Conservation (phyloP, 108 stramenopile genomes). For the Nitzschia inconspicua region DNA sequence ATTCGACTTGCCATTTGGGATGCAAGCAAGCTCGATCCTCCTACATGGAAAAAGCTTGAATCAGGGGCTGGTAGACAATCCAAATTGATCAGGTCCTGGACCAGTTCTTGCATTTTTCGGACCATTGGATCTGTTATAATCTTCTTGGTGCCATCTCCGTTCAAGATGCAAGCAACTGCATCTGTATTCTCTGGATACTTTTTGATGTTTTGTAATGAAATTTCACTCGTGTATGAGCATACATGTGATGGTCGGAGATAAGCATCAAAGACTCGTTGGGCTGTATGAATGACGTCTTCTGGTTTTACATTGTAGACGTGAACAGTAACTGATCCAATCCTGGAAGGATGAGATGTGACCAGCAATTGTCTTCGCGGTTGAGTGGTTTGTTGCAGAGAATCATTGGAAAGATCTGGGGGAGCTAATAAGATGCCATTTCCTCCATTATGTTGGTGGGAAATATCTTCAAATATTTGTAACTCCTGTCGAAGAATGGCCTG, state of each 20-base stretch:
- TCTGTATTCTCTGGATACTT: slow-evolving; percentile 33
- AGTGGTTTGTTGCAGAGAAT: neutral
- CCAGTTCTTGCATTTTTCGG: slow-evolving; percentile 35
- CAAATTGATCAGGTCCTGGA: slow-evolving; percentile 44
- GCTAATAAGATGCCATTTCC: no score
- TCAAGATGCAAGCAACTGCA: slow-evolving; percentile 36
- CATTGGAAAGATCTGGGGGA: neutral
- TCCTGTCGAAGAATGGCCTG: slow-evolving; percentile 25
- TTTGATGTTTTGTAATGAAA: slow-evolving; percentile 13
- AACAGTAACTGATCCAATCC: slow-evolving; percentile 35
- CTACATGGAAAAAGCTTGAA: slow-evolving; percentile 56
- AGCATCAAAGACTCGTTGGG: slow-evolving; percentile 24
- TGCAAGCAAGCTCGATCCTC: slow-evolving; percentile 53
- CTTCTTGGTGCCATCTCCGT: slow-evolving; percentile 13
- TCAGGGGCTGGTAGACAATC: slow-evolving; percentile 50
- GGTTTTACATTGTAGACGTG: slow-evolving; percentile 36
- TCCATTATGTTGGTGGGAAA: neutral
- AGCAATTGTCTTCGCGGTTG: slow-evolving; percentile 7
- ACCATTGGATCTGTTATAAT: slow-evolving; percentile 35
- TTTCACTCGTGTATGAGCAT: neutral
- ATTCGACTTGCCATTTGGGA: slow-evolving; percentile 52
- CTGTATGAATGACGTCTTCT: slow-evolving; percentile 22
- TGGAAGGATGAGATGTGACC: slow-evolving; percentile 34
- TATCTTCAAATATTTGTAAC: slow-evolving; percentile 1
- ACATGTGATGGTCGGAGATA: slow-evolving; percentile 40